A percentile compares a stretch with the other conserved stretches of the same genome.
These are phyloP conservation scores for Cotoneaster glaucophyllus DNA, from an alignment of 306 rosid species.

Conservation along the genomic window DNA sequence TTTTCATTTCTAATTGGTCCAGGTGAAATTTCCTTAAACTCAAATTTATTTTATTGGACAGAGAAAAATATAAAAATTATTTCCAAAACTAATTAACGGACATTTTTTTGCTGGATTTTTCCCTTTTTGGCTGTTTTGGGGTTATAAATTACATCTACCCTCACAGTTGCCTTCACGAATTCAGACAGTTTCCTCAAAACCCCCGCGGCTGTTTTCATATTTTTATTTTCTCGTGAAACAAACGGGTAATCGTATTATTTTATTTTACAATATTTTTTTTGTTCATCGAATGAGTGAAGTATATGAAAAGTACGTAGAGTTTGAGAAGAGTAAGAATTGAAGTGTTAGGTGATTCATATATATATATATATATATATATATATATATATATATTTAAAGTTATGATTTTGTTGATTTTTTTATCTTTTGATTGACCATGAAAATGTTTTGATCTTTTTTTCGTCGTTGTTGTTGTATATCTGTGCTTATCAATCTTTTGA, in stretches of 20 bases:
- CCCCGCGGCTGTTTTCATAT: constrained; percentile 4
- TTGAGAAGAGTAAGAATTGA: neutral
- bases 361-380: neutral
- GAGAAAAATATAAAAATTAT: constrained; percentile 18
- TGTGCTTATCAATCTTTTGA: neutral
- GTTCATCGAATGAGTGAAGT: neutral
- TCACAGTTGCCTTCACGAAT: constrained; percentile 12
- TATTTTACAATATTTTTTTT: constrained; percentile 8
- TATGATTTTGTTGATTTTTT: neutral
- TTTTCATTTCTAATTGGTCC: constrained; percentile 21
- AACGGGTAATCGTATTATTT: neutral
- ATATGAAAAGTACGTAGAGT: constrained; percentile 27
- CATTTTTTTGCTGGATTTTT: neutral
- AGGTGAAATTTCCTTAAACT: constrained; percentile 68
- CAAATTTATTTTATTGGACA: constrained; percentile 66
- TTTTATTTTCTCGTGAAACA: constrained; percentile 35
- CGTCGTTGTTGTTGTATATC: too few species aligned
- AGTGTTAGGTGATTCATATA: neutral
- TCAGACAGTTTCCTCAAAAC: constrained; percentile 39
- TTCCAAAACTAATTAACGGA: neutral
- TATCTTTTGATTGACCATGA: neutral
- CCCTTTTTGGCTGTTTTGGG: neutral
- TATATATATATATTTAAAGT: neutral
- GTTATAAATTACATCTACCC: neutral
- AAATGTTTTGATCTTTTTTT: too few species aligned